phyloP scores from a whole-genome alignment of 768 basidiomycete species.

The Pisolithus albus region DNA sequence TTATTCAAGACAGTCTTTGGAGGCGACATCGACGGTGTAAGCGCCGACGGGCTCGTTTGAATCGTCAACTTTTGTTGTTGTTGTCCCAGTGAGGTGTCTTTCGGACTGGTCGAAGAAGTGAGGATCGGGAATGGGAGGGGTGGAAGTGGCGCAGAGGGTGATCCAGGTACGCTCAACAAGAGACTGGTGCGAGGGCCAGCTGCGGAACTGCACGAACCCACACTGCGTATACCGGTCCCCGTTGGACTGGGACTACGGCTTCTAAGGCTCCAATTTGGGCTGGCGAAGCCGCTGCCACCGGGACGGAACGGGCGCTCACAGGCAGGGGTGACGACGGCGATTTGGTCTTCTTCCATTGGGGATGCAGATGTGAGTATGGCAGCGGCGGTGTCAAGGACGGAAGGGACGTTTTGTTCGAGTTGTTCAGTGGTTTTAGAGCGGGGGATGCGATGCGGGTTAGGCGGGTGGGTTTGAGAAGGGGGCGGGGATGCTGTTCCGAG shows the following conservation, averaged over 20 bases:
- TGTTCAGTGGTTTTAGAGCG: constrained; percentile 67
- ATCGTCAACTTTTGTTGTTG: constrained; percentile 15
- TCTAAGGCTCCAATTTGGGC: constrained; percentile 57
- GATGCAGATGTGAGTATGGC: constrained; percentile 49
- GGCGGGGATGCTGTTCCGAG: constrained; percentile 30
- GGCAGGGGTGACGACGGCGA: constrained; percentile 58
- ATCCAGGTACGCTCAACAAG: constrained; percentile 42
- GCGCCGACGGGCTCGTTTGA: constrained; percentile 15
- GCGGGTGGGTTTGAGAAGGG: constrained; percentile 30
- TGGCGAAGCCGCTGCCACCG: constrained; percentile 50
- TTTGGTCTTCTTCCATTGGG: constrained; percentile 45
- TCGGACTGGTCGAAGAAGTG: constrained; percentile 20
- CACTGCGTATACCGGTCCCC: constrained; percentile 22
- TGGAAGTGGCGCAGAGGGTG: constrained; percentile 16
- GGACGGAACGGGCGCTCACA: constrained; percentile 20
- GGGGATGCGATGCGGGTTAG: constrained; percentile 68
- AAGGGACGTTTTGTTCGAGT: constrained; percentile 74
- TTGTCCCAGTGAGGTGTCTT: constrained; percentile 5
- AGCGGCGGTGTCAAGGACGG: constrained; percentile 80
- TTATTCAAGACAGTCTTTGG: constrained; percentile 2
- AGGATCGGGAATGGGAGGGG: constrained; percentile 18
- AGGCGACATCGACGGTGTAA: constrained; percentile 2
- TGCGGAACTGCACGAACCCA: constrained; percentile 3
- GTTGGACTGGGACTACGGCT: constrained; percentile 63
- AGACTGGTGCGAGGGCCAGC: constrained; percentile 35